These are phyloP conservation scores for Pichia sp. DNA, from an alignment of 1,139 yeast species.

Conservation along the genomic window DNA sequence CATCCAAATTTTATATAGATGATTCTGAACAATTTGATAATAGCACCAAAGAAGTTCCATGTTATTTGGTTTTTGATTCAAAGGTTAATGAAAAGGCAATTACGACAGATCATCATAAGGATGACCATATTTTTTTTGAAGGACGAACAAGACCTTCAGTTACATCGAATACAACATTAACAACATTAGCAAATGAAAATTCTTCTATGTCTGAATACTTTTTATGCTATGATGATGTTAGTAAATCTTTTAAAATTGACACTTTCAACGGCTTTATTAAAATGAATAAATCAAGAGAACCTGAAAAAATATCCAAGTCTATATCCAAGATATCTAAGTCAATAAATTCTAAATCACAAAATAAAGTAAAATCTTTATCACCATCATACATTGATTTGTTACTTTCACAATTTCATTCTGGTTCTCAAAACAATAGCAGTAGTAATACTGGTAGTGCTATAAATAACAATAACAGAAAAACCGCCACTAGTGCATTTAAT, in stretches of 20 bases:
- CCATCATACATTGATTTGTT: not conserved
- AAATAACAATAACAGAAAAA: not conserved
- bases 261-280: conserved; percentile 23
- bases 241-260: conserved; percentile 23
- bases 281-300: conserved; percentile 28
- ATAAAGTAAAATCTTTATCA: not conserved
- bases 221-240: conserved; percentile 23
- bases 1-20: conserved; percentile 13
- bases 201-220: conserved; percentile 19
- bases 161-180: conserved; percentile 1
- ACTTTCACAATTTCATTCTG: not conserved
- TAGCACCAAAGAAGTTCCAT: not conserved
- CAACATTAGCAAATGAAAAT: not conserved
- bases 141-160: conserved; percentile 14
- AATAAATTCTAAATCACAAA: not conserved
- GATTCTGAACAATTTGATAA: not conserved
- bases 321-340: conserved; percentile 3
- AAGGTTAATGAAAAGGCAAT: conserved; percentile 16
- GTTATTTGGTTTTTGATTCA: conserved; percentile 24
- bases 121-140: conserved; percentile 22
- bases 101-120: conserved; percentile 4
- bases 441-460: not conserved
- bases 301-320: conserved; percentile 15
- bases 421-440: not conserved
- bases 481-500: not conserved